These are phyloP conservation scores for Celoporthe dispersa DNA, from an alignment of 2,329 filamentous ascomycete genomes.

Conservation along the genomic window DNA sequence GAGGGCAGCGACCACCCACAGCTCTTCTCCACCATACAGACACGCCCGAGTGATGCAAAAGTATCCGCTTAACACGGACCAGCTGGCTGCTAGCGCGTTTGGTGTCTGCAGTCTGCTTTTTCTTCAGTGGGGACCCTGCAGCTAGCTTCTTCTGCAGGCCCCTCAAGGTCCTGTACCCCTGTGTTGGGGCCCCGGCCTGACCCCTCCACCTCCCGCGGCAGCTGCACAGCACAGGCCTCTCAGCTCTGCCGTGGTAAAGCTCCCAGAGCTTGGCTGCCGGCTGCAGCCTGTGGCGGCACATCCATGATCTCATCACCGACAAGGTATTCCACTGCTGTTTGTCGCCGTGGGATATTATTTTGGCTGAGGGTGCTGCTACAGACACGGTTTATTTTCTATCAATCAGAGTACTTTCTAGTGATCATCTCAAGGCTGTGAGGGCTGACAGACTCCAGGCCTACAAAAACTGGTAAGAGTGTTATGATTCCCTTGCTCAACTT, in stretches of 20 bases:
- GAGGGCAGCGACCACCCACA: not conserved
- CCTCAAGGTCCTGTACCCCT: not conserved
- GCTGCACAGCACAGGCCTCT: no score
- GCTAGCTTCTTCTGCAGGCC: not conserved
- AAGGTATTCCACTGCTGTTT: not conserved
- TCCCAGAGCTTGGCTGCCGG: no score
- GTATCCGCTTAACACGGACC: constrained; percentile 9
- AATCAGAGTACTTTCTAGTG: no score
- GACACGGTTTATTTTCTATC: no score
- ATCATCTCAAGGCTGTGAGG: no score
- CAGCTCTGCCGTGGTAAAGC: no score
- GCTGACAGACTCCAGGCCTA: not conserved
- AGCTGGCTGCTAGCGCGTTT: not conserved
- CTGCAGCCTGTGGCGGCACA: not conserved
- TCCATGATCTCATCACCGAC: constrained; percentile 19
- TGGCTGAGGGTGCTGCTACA: no score
- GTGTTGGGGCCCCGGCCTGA: no score
- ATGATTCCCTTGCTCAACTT: not conserved
- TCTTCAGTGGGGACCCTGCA: constrained; percentile 2
- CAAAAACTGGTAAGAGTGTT: not conserved
- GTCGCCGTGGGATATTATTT: not conserved
- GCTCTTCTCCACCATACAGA: not conserved
- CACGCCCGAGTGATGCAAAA: not conserved
- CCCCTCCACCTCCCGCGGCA: not conserved
- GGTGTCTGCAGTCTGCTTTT: not conserved